Evolutionary conservation across 768 basidiomycete species (phyloP).

Genomic region (Rhodotorula taiwanensis): DNA sequence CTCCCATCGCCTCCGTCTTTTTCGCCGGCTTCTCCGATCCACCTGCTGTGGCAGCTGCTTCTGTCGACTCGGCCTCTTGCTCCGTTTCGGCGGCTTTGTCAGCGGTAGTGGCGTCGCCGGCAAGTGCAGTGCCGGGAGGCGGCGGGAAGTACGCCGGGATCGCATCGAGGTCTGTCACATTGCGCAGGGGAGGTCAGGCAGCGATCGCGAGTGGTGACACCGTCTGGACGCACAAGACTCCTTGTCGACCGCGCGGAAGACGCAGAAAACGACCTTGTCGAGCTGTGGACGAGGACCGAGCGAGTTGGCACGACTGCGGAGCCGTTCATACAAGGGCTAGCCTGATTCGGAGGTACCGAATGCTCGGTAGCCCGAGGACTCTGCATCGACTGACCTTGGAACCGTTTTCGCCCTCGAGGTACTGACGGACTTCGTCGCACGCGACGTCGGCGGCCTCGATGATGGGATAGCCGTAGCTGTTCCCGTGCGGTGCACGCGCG

Average conservation of each 20-base stretch:
- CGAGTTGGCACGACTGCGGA: no score
- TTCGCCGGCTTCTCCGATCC: no score
- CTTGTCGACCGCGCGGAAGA: conserved; percentile 31
- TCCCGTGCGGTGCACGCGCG: neutral
- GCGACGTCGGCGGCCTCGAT: conserved; percentile 22
- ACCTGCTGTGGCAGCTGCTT: no score
- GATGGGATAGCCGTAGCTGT: conserved; percentile 33
- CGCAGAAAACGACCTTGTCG: conserved; percentile 28
- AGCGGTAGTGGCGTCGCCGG: no score
- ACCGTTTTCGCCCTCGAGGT: conserved; percentile 15
- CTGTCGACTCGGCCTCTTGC: no score
- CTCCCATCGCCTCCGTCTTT: no score
- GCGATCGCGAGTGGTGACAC: no score
- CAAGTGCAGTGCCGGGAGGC: neutral
- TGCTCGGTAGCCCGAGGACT: neutral
- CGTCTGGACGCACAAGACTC: conserved; percentile 13
- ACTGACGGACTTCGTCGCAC: conserved; percentile 28
- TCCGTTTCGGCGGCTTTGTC: no score
- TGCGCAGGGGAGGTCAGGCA: no score
- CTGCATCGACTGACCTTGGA: conserved; percentile 17
- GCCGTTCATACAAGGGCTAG: no score
- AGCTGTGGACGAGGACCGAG: no score
- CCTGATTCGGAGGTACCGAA: no score
- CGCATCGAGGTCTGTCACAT: conserved; percentile 31
- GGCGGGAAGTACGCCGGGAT: conserved; percentile 32